A percentile compares a stretch with the other conserved stretches of the same genome.
phyloP scores from a whole-genome alignment of 345 rosid genomes.

The Durio zibethinus region DNA sequence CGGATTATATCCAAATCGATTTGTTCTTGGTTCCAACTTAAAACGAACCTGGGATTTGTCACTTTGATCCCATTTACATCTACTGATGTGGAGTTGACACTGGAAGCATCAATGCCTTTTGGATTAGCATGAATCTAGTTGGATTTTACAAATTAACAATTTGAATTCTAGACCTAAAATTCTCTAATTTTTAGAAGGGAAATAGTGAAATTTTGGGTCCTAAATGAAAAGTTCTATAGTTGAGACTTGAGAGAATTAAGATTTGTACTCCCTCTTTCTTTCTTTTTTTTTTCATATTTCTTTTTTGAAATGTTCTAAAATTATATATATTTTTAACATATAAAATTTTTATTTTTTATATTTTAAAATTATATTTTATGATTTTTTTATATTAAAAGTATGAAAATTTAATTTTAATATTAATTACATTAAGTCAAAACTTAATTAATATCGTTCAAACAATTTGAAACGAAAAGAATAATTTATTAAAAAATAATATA shows the following conservation, averaged over 20 bases:
- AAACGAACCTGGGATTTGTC: not conserved
- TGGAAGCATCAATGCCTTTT: conserved; percentile 3
- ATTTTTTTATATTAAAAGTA: too few species aligned
- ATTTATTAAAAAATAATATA: not conserved
- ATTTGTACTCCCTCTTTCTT: too few species aligned
- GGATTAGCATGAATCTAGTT: conserved; percentile 15
- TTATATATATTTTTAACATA: too few species aligned
- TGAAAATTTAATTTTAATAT: too few species aligned
- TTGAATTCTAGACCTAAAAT: not conserved
- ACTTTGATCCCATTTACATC: conserved; percentile 12
- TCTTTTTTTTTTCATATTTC: too few species aligned
- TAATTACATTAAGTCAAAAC: too few species aligned
- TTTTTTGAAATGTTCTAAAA: too few species aligned
- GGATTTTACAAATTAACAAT: not conserved
- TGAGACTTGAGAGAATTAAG: not conserved
- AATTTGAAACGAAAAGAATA: too few species aligned
- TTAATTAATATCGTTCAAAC: too few species aligned
- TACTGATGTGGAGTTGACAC: not conserved
- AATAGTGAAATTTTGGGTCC: not conserved
- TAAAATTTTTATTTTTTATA: too few species aligned
- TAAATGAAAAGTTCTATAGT: not conserved
- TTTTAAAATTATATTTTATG: too few species aligned
- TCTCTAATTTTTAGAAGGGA: not conserved
- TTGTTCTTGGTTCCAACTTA: not conserved
- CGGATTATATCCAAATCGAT: not conserved